Base-by-base conservation (phyloP, 1,284 basidiomycete genomes). In the Ganoderma lucidum region DNA sequence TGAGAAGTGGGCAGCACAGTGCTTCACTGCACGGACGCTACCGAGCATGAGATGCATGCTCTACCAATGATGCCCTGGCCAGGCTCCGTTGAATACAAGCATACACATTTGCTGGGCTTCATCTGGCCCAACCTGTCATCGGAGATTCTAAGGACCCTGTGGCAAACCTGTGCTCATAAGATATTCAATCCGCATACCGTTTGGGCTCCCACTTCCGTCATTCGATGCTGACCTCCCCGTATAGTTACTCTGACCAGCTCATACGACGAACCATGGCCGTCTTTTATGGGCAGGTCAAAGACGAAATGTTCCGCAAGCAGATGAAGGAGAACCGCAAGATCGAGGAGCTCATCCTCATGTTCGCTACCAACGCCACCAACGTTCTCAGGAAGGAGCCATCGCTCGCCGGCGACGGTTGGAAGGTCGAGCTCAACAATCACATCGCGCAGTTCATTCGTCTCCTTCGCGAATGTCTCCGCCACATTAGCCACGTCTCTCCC, bases 281-380 rank as follows among this genome's bases (percentile, higher is more conserved):
- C 39, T 98, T 97, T 80, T 98, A 96, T 80, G 93, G 93, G 6
- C 93, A 94, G 73, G 94, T 95, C 80, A 92, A 92, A 77, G 91
- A 95, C 70, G 92, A 94, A 62, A 86, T 84, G 41, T 97, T 97
- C 83, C 90, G 93, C 71, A 87, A 90, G 55, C 94, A 96, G 77
- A 92, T 99, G 88, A 96, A 96, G 80, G 96, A 98, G 80, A 97
- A 96, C 77, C 88, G 98, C 61, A 98, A 97, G 83, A 94, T 99
- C 65, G 98, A 99, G 81, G 96, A 98, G 74, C 90, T 99, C 69
- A 97, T 99, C 71, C 86, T 99, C 64, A 93, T 94, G 86, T 99
- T 98, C 77, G 96, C 97, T 17, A 95, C 96, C 2, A 91, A 96
- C 58, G 94, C 96, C 4, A 96, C 94, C 0, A 87, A 88, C 30